Base-by-base conservation (phyloP, 345 rosid genomes). In the Salix brachista region DNA sequence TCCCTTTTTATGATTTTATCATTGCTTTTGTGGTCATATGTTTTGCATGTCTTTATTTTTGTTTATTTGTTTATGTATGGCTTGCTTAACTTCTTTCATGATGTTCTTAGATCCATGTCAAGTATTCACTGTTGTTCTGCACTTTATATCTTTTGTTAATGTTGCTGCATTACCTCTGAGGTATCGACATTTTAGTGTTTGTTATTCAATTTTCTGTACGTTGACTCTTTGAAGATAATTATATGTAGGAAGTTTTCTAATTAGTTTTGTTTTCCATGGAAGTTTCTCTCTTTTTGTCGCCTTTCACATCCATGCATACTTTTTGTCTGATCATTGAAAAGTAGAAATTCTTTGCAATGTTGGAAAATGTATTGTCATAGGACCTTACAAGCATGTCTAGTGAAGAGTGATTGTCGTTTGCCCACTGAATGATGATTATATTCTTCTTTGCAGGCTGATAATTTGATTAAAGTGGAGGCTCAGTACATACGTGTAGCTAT, bases 401-500 rank as follows among this genome's bases (percentile, higher is more conserved):
- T 72, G 12, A 37, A 30, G 41, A 48, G 26, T 25, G 62, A 10
- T 8, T 58, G 28, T 58, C 64, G 34, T 54, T 65, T 12, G n/a
- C 32, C 42, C 65, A 65, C 28, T 70, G 54, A 70, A 32, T 32
- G 75, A 77, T 50, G 21, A 39, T 71, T 25, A 30, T 36, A 17
- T 70, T 71, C 30, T 72, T 68, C 75, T 75, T 32, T 73, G 58
- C 88, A 96, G 99, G 96, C 98, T 61, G 90, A 89, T 79, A 65
- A 71, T 71, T 81, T 89, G 85, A 87, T 96, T 44, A 84, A 81
- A 78, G 97, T 89, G 72, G 99, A 96, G 78, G 92, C 83, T 75
- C 85, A 84, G 61, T 77, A 84, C 84, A 90, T 96, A 74, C 83
- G 97, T 71, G 89, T 85, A 58, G 91, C 97, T 56, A 91, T 94